phyloP scores from a whole-genome alignment of 202 grass and related monocot species.

The Setaria italica region DNA sequence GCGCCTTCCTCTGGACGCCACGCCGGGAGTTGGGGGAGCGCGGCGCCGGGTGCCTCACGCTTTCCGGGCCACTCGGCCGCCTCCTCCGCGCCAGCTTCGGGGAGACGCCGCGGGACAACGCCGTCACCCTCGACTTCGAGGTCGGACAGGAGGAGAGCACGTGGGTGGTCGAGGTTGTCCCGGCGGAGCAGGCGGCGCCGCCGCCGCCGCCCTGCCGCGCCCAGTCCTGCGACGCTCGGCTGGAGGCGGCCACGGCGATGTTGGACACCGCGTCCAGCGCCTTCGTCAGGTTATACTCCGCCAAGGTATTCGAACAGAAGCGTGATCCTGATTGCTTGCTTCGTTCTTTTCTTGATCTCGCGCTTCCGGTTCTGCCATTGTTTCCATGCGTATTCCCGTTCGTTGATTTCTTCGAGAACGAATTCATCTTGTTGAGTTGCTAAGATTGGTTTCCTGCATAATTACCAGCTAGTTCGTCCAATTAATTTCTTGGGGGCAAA shows the following conservation, averaged over 20 bases:
- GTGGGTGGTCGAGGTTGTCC: slow-evolving; percentile 56
- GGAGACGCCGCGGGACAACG: slow-evolving; percentile 32
- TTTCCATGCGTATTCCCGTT: neutral
- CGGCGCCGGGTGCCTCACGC: slow-evolving; percentile 36
- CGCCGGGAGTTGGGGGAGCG: slow-evolving; percentile 15
- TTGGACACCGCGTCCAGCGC: slow-evolving; percentile 33
- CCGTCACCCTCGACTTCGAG: slow-evolving; percentile 44
- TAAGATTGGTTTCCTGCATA: neutral
- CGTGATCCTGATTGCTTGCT: neutral
- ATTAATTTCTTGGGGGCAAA: neutral
- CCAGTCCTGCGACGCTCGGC: slow-evolving; percentile 41
- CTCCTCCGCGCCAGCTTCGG: slow-evolving; percentile 54
- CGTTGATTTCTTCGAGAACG: neutral
- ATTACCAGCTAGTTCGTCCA: neutral
- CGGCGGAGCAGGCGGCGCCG: neutral
- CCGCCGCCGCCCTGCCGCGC: slow-evolving; percentile 27
- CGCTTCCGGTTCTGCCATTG: neutral
- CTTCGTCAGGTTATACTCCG: slow-evolving; percentile 43
- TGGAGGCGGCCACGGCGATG: slow-evolving; percentile 3
- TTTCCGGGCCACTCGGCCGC: slow-evolving; percentile 46
- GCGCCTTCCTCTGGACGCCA: slow-evolving; percentile 64
- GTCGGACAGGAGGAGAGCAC: slow-evolving; percentile 31
- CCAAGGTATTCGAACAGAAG: slow-evolving; percentile 25
- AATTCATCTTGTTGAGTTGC: neutral
- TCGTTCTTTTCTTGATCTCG: neutral